Conservation (phyloP, 352 stramenopile species). For the Elongisporangium prolatum region DNA sequence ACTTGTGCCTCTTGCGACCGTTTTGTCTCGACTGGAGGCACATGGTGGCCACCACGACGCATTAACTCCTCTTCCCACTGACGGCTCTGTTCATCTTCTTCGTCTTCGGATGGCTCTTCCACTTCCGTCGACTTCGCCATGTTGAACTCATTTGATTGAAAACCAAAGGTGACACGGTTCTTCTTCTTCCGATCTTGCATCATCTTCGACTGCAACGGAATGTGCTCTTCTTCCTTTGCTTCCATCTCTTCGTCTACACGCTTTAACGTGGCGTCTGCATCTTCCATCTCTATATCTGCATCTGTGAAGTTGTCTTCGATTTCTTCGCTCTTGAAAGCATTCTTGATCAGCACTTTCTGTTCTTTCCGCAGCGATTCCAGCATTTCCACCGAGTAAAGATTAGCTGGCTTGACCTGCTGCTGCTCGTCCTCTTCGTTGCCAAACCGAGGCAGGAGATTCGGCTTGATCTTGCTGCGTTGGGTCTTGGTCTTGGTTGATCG, state of each 20-base stretch:
- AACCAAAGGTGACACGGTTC: slow-evolving; percentile 63
- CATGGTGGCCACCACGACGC: slow-evolving; percentile 51
- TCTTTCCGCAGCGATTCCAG: slow-evolving; percentile 49
- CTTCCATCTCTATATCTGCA: slow-evolving; percentile 12
- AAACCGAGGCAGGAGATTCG: slow-evolving; percentile 40
- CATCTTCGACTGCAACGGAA: slow-evolving; percentile 43
- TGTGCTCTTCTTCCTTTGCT: slow-evolving; percentile 54
- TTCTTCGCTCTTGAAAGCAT: slow-evolving; percentile 2
- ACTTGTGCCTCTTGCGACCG: background rate
- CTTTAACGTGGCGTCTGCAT: slow-evolving; percentile 27
- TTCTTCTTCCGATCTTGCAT: slow-evolving; percentile 37
- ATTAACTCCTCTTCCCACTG: slow-evolving; percentile 79
- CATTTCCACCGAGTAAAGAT: slow-evolving; percentile 53
- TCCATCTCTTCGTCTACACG: slow-evolving; percentile 15
- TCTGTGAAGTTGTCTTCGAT: background rate
- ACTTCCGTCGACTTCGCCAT: slow-evolving; percentile 40
- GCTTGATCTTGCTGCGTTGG: slow-evolving; percentile 39
- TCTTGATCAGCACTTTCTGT: slow-evolving; percentile 52
- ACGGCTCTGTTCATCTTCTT: slow-evolving; percentile 42
- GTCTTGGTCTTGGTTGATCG: slow-evolving; percentile 12
- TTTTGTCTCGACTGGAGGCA: slow-evolving; percentile 4
- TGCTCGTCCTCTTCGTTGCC: slow-evolving; percentile 14
- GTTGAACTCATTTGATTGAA: slow-evolving; percentile 16
- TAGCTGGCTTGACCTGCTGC: slow-evolving; percentile 11
- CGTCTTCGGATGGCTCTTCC: slow-evolving; percentile 35